phyloP scores from a whole-genome alignment of 495 filamentous ascomycete genomes.

The Hypoxylon rickii region DNA sequence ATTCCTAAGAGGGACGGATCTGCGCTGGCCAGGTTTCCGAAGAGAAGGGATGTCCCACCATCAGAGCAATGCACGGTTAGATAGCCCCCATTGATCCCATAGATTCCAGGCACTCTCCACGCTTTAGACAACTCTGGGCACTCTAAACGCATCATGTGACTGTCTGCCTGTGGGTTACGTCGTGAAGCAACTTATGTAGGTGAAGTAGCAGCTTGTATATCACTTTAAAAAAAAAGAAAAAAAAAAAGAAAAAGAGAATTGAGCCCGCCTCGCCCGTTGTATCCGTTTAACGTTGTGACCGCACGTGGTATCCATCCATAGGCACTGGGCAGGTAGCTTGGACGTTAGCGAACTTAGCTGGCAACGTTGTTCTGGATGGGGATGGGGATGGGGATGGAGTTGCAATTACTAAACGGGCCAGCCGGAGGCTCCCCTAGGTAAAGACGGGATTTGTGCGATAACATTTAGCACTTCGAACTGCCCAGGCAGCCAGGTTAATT shows the following conservation, averaged over 20 bases:
- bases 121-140: slow-evolving; percentile 2
- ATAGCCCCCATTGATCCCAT: neutral
- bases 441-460: too few relatives aligned
- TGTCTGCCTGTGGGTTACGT: slow-evolving; percentile 2
- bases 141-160: slow-evolving; percentile 19
- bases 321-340: neutral
- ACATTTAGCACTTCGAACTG: too few relatives aligned
- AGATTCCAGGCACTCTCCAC: too few relatives aligned
- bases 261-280: too few relatives aligned
- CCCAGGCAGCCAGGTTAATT: too few relatives aligned
- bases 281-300: slow-evolving; percentile 1
- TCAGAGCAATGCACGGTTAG: too few relatives aligned
- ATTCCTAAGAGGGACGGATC: slow-evolving; percentile 22
- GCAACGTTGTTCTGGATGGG: neutral
- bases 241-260: neutral
- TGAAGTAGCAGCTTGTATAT: neutral
- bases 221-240: too few relatives aligned
- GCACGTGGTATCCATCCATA: slow-evolving; percentile 31
- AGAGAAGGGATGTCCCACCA: slow-evolving; percentile 16
- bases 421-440: too few relatives aligned
- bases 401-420: too few relatives aligned
- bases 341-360: neutral
- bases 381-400: too few relatives aligned
- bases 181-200: slow-evolving; percentile 11
- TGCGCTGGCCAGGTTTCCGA: slow-evolving; percentile 12